Conservation (phyloP, 2,329 filamentous ascomycete species). For the Fusarium kyushuense region DNA sequence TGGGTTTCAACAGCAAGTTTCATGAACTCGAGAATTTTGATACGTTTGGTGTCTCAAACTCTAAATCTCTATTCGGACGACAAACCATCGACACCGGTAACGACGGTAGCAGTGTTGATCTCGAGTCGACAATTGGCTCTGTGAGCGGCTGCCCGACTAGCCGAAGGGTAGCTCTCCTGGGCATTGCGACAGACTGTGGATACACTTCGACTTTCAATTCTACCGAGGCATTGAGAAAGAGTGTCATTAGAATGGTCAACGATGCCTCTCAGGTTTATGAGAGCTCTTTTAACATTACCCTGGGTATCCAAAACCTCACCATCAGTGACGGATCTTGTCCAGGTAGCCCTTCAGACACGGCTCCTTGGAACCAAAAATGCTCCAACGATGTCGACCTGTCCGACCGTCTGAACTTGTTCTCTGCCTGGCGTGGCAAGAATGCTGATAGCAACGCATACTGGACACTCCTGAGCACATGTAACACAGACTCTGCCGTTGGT, state of each 20-base stretch:
- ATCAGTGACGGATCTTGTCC: constrained; percentile 83
- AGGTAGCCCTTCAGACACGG: constrained; percentile 70
- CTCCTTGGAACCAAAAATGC: constrained; percentile 89
- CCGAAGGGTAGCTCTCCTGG: constrained; percentile 91
- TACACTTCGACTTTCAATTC: constrained; percentile 81
- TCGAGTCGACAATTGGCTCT: constrained; percentile 82
- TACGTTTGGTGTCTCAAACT: constrained; percentile 70
- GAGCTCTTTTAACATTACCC: constrained; percentile 91
- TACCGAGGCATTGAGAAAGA: constrained; percentile 70
- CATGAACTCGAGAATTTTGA: constrained; percentile 63
- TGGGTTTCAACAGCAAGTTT: constrained; percentile 82
- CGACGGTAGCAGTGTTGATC: constrained; percentile 79
- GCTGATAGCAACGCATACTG: constrained; percentile 90
- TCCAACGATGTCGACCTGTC: constrained; percentile 72
- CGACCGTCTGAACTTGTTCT: constrained; percentile 87
- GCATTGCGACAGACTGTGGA: constrained; percentile 92
- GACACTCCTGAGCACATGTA: constrained; percentile 87
- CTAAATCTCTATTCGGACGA: constrained; percentile 77
- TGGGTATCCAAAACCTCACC: constrained; percentile 88
- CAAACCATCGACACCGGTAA: constrained; percentile 78
- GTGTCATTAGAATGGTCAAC: constrained; percentile 88
- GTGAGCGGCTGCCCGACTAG: constrained; percentile 87
- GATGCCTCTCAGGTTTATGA: constrained; percentile 90
- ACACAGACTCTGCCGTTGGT: constrained; percentile 86
- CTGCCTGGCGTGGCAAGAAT: constrained; percentile 83